phyloP scores from a whole-genome alignment of 23 red algal species.

The Chondrus crispus region DNA sequence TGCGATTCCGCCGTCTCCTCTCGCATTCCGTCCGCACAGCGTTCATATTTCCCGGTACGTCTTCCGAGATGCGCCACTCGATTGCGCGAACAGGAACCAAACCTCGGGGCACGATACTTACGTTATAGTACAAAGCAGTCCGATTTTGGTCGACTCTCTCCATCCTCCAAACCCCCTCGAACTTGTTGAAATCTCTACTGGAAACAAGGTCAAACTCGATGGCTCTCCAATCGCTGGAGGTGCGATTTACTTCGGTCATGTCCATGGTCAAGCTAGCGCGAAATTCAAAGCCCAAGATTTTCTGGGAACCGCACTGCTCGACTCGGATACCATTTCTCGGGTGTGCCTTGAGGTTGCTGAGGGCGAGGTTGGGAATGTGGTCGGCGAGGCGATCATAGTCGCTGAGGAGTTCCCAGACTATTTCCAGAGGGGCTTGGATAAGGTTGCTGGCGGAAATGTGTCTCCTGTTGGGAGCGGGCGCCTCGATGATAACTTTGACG shows the following conservation, averaged over 20 bases:
- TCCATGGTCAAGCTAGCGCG: conserved; percentile 87
- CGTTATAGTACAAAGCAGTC: conserved; percentile 79
- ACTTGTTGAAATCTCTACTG: conserved; percentile 80
- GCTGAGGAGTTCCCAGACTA: conserved; percentile 84
- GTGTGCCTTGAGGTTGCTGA: conserved; percentile 43
- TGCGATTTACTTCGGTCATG: conserved; percentile 77
- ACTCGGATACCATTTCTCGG: conserved; percentile 87
- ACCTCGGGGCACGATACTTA: conserved; percentile 75
- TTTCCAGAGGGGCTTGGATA: conserved; percentile 53
- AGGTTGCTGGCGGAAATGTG: conserved; percentile 50
- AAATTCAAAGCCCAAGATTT: conserved; percentile 91
- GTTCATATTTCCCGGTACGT: conserved; percentile 78
- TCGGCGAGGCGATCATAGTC: conserved; percentile 77
- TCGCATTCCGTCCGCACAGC: conserved; percentile 71
- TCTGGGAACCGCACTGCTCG: conserved; percentile 87
- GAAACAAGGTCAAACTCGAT: conserved; percentile 76
- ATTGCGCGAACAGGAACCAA: conserved; percentile 87
- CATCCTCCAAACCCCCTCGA: conserved; percentile 86
- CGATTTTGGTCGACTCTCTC: conserved; percentile 9
- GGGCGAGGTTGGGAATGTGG: conserved; percentile 87
- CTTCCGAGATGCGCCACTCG: conserved; percentile 97
- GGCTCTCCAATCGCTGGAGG: conserved; percentile 26
- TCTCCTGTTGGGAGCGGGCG: conserved; percentile 54
- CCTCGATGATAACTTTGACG: conserved; percentile 65
- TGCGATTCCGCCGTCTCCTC: conserved; percentile 4